These are phyloP conservation scores for Sporodiniella umbellata DNA, from an alignment of 371 early-diverging fungal genomes.

Conservation along the genomic window DNA sequence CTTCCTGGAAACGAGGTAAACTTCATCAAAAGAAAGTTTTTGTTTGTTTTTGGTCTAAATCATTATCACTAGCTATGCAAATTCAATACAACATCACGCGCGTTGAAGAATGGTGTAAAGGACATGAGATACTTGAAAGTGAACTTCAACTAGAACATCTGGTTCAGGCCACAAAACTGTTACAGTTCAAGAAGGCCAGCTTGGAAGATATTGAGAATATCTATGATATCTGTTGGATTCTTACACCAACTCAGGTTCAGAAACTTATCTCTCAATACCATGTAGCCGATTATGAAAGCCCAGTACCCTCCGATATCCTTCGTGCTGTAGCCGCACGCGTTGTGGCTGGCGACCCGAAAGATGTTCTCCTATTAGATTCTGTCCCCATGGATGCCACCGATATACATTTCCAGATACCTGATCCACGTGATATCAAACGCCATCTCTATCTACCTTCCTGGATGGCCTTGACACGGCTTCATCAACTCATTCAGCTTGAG, in stretches of 20 bases:
- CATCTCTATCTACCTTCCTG: conserved; percentile 53
- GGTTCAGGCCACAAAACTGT: conserved; percentile 90
- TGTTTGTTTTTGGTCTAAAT: conserved; percentile 77
- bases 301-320: conserved; percentile 84
- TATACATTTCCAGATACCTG: conserved; percentile 59
- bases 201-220: conserved; percentile 91
- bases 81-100: conserved; percentile 96
- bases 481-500: conserved; percentile 10
- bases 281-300: conserved; percentile 80
- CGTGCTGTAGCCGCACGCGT: conserved; percentile 87
- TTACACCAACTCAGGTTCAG: conserved; percentile 93
- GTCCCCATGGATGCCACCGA: conserved; percentile 75
- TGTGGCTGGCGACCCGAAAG: conserved; percentile 81
- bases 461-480: conserved; percentile 22
- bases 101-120: conserved; percentile 96
- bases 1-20: conserved; percentile 84
- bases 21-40: too few relatives aligned
- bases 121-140: conserved; percentile 88
- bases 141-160: conserved; percentile 89
- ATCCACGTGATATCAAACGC: conserved; percentile 42
- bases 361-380: conserved; percentile 84
- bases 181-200: conserved; percentile 92
- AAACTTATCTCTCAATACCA: conserved; percentile 86
- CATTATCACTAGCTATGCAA: conserved; percentile 81
- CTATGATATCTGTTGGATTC: conserved; percentile 93